Evolutionary conservation across 352 stramenopile genomes (phyloP), one percentile per base, ranked within the genome.

Genomic region (Blastocystis sp.): DNA sequence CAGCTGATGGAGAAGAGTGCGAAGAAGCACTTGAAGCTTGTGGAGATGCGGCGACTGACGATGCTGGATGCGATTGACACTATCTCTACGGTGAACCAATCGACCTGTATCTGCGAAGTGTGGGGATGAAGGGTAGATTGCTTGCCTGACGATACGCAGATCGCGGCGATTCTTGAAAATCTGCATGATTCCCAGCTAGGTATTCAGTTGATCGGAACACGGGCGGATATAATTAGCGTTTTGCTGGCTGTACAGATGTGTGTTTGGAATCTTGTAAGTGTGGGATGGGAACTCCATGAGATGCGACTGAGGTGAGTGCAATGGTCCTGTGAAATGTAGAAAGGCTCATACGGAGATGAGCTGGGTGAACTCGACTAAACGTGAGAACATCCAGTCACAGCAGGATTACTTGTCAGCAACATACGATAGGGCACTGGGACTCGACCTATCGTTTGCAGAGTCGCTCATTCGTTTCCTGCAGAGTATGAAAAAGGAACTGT

Each of bases 301-400:
- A 84, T 84, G 43, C 26, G 23, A 45, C 1, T 84, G 73, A 26
- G 54, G 73, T 84, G 39, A 0, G 50, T 15, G 50, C 39, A 26
- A 43, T 3, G 5, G 53, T 18, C 2, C 23, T 9, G 26, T 23
- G 39, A 55, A 34, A 84, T 26, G 29, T 84, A 84, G 73, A 45
- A 84, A 64, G 43, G 54, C 68, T 18, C 73, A 84, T 26, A 84
- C 43, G 20, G 73, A 84, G 50, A 84, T 84, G 73, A 84, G 73
- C 56, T 84, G 73, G 73, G 55, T 68, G 73, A 84, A 68, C n/a
- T 84, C 73, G 34, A n/a, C 43, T n/a, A 55, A 68, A 37, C 41
- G 53, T 50, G 62, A 45, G 39, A 69, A 6, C 23, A 84, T 66
- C 0, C 11, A 13, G 2, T 43, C 50, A 13, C 64, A 84, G 26